phyloP scores from a whole-genome alignment of 768 basidiomycete genomes.

The Cubamyces lactineus region DNA sequence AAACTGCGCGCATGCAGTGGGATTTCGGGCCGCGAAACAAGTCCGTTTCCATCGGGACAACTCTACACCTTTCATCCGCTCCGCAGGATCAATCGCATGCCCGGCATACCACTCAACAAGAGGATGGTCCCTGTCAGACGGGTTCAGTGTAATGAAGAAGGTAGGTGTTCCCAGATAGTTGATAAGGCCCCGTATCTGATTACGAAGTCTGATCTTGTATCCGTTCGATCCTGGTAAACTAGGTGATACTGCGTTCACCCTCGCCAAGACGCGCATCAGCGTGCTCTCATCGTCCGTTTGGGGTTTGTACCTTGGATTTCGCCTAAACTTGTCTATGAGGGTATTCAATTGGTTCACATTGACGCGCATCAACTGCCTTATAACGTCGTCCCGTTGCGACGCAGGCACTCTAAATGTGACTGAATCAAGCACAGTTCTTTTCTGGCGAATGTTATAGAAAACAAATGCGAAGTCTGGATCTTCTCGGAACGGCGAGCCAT shows the following conservation, averaged over 20 bases:
- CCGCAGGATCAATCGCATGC: neutral
- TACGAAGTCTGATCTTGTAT: neutral
- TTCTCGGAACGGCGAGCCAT: conserved; percentile 10
- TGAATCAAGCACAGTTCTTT: conserved; percentile 12
- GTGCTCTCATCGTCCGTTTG: neutral
- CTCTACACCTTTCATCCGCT: neutral
- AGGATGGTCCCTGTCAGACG: conserved; percentile 2
- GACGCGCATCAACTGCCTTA: neutral
- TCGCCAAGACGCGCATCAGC: neutral
- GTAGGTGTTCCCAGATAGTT: neutral
- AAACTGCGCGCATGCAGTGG: neutral
- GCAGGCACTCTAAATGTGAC: conserved; percentile 2
- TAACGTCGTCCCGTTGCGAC: neutral
- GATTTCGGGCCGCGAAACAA: neutral
- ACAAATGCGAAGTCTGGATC: conserved; percentile 26
- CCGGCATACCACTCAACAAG: neutral
- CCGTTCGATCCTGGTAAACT: neutral
- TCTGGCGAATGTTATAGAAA: conserved; percentile 26
- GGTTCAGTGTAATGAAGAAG: conserved; percentile 5
- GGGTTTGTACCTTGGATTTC: neutral
- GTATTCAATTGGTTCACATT: neutral
- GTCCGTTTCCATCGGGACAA: neutral
- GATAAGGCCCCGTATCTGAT: neutral
- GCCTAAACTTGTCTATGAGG: neutral
- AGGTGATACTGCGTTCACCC: neutral